A percentile compares a stretch with the other conserved stretches of the same genome.
These are phyloP conservation scores for Solanum tarijense DNA, from an alignment of 257 asterid species.

Conservation along the genomic window DNA sequence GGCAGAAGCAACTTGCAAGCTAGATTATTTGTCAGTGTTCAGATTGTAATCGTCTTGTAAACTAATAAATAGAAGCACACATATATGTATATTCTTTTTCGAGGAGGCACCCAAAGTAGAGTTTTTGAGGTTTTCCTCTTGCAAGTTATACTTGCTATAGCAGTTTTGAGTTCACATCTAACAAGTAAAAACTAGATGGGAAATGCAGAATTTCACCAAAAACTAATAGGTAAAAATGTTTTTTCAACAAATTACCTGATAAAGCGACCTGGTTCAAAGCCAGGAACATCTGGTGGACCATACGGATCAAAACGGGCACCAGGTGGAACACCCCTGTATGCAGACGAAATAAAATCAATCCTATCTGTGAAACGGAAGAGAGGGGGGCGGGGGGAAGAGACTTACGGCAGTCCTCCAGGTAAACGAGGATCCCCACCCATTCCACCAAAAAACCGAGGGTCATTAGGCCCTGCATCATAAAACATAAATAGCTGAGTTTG, in stretches of 20 bases:
- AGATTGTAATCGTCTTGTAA: neutral
- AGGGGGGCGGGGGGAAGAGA: neutral
- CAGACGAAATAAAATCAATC: neutral
- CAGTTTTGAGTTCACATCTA: neutral
- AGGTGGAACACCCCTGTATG: conserved; percentile 64
- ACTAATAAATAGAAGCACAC: neutral
- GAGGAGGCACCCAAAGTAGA: neutral
- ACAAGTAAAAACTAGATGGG: neutral
- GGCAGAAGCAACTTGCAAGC: neutral
- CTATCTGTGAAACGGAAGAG: neutral
- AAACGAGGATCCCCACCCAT: conserved; percentile 29
- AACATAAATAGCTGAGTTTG: neutral
- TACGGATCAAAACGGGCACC: conserved; percentile 89
- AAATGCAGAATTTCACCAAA: neutral
- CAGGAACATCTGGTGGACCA: conserved; percentile 87
- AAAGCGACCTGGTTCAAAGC: conserved; percentile 77
- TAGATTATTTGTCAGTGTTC: neutral
- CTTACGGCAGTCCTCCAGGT: conserved; percentile 53
- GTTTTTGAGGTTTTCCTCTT: neutral
- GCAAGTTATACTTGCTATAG: neutral
- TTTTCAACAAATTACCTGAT: conserved; percentile 29
- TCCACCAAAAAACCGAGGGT: conserved; percentile 70
- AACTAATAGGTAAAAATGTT: too few relatives aligned
- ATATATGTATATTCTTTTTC: neutral
- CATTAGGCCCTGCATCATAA: conserved; percentile 53